These are phyloP conservation scores for Jacaranda mimosifolia DNA, from an alignment of 257 asterid species.

Conservation along the genomic window DNA sequence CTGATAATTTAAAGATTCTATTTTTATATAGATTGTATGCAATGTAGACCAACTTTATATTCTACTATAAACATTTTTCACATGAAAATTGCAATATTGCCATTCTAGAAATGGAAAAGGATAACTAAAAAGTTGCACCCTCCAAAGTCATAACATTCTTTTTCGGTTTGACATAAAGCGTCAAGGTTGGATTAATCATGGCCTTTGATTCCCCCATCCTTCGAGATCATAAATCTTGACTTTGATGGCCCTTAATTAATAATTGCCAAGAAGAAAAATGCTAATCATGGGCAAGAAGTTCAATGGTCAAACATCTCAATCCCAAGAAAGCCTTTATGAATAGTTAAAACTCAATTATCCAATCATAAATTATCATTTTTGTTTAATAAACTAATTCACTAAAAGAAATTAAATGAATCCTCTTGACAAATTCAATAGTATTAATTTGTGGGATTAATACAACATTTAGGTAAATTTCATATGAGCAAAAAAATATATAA, in stretches of 20 bases:
- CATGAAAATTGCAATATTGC: too few relatives aligned
- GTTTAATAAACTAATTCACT: neutral
- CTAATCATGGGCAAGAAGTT: neutral
- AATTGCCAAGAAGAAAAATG: neutral
- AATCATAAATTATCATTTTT: neutral
- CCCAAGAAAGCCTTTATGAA: neutral
- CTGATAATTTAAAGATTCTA: too few relatives aligned
- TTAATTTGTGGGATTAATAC: too few relatives aligned
- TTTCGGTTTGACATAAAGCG: neutral
- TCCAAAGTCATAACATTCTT: neutral
- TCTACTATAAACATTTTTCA: too few relatives aligned
- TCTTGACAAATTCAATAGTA: too few relatives aligned
- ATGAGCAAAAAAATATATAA: too few relatives aligned
- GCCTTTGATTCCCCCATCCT: neutral
- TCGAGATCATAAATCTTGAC: constrained; percentile 4
- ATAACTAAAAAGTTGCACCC: too few relatives aligned
- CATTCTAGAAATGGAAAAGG: too few relatives aligned
- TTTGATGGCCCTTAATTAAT: neutral
- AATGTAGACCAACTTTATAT: too few relatives aligned
- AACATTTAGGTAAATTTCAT: too few relatives aligned
- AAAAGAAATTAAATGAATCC: too few relatives aligned
- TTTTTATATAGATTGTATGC: too few relatives aligned
- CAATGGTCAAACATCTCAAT: neutral
- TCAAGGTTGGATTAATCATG: neutral
- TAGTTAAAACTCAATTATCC: neutral